Evolutionary conservation across 1,284 basidiomycete species (phyloP).

Genomic region (Trametes hirsuta): DNA sequence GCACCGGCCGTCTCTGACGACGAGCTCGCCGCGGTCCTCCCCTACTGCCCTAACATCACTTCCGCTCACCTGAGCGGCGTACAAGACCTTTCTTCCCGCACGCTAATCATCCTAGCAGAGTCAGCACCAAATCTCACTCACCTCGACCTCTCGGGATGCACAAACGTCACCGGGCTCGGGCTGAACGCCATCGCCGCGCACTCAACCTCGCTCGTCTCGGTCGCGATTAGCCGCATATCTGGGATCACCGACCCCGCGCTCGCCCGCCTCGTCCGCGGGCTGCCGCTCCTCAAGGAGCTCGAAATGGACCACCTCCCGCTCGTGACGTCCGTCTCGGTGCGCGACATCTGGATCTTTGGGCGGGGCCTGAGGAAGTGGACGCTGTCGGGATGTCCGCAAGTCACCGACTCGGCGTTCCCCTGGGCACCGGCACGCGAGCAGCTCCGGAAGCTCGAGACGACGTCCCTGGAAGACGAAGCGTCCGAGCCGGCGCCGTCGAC

Average conservation of each 20-base stretch:
- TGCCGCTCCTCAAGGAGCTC: constrained; percentile 81
- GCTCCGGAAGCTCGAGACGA: neutral
- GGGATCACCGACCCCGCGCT: constrained; percentile 78
- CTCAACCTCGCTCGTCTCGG: constrained; percentile 70
- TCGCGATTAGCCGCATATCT: constrained; percentile 72
- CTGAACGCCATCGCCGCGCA: constrained; percentile 71
- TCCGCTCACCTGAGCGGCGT: constrained; percentile 76
- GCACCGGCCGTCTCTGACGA: constrained; percentile 57
- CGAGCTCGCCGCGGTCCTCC: constrained; percentile 64
- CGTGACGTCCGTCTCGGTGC: constrained; percentile 70
- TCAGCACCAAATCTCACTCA: constrained; percentile 73
- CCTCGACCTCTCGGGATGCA: constrained; percentile 80
- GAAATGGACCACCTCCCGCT: constrained; percentile 79
- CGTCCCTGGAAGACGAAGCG: neutral
- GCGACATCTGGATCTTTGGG: constrained; percentile 84
- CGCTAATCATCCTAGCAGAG: constrained; percentile 66
- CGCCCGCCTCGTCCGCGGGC: constrained; percentile 72
- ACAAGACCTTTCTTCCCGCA: constrained; percentile 67
- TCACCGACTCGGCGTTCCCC: constrained; percentile 85
- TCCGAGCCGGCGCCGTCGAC: neutral
- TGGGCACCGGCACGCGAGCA: constrained; percentile 16
- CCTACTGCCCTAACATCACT: constrained; percentile 70
- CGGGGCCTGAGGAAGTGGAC: constrained; percentile 78
- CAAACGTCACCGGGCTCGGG: constrained; percentile 74
- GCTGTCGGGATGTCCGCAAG: constrained; percentile 68